These are phyloP conservation scores for Myotisia sp. DNA, from an alignment of 2,329 filamentous ascomycete genomes.

Conservation along the genomic window DNA sequence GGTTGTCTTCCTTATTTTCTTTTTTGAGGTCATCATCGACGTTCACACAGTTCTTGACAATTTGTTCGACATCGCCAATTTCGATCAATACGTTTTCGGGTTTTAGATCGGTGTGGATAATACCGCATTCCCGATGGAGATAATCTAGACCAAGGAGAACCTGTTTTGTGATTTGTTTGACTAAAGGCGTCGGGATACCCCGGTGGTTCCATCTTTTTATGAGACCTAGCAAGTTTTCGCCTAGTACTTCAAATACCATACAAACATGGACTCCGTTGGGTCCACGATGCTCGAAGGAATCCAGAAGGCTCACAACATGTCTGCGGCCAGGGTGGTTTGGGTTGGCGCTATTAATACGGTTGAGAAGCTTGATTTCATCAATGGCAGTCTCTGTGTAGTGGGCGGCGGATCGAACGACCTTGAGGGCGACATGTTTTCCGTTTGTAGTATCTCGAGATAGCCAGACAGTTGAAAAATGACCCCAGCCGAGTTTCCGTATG, in stretches of 20 bases:
- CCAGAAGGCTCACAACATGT: conserved; percentile 88
- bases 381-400: conserved; percentile 98
- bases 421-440: conserved; percentile 89
- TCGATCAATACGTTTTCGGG: conserved; percentile 98
- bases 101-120: conserved; percentile 96
- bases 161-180: conserved; percentile 98
- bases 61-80: conserved; percentile 96
- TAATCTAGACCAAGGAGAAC: conserved; percentile 92
- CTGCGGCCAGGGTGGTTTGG: conserved; percentile 85
- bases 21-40: conserved; percentile 51
- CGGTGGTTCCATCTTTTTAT: conserved; percentile 99
- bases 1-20: conserved; percentile 67
- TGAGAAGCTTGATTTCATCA: conserved; percentile 96
- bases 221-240: conserved; percentile 82
- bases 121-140: conserved; percentile 91
- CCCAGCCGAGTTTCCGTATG: conserved; percentile 93
- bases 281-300: conserved; percentile 95
- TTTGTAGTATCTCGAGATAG: conserved; percentile 68
- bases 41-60: conserved; percentile 91
- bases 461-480: conserved; percentile 97
- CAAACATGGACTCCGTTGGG: conserved; percentile 94
- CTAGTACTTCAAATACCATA: conserved; percentile 97
- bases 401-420: conserved; percentile 91
- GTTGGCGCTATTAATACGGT: conserved; percentile 91
- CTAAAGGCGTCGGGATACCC: conserved; percentile 87